Conservation (phyloP, 495 filamentous ascomycete species). For the Penicilliopsis zonata region DNA sequence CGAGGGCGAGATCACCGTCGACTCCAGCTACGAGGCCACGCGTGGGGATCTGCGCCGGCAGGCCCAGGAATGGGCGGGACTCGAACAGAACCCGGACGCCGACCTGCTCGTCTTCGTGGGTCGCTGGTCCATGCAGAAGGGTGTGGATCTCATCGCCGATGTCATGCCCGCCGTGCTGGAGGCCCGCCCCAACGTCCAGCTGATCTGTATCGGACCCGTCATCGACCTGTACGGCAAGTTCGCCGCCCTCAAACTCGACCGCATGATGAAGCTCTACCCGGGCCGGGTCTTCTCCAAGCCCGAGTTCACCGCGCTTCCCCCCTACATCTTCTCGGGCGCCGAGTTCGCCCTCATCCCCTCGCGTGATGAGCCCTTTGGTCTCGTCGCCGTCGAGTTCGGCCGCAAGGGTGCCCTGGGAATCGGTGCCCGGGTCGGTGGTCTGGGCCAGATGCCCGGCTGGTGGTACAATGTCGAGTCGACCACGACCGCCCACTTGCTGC, state of each 20-base stretch:
- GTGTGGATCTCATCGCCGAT: slow-evolving; percentile 67
- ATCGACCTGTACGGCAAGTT: slow-evolving; percentile 75
- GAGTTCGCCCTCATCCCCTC: slow-evolving; percentile 73
- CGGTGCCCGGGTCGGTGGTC: slow-evolving; percentile 52
- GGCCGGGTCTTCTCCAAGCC: slow-evolving; percentile 66
- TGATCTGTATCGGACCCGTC: slow-evolving; percentile 61
- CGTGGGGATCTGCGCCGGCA: slow-evolving; percentile 48
- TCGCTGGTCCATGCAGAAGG: slow-evolving; percentile 71
- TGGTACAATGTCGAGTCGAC: slow-evolving; percentile 60
- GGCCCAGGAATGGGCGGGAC: slow-evolving; percentile 67
- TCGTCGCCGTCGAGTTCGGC: slow-evolving; percentile 75
- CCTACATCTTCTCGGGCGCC: slow-evolving; percentile 66
- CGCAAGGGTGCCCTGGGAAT: slow-evolving; percentile 68
- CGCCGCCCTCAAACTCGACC: slow-evolving; percentile 58
- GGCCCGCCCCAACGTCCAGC: slow-evolving; percentile 49
- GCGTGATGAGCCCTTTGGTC: slow-evolving; percentile 68
- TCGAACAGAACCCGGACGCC: slow-evolving; percentile 51
- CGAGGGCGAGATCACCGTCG: slow-evolving; percentile 40
- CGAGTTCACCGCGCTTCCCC: slow-evolving; percentile 62
- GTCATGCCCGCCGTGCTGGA: slow-evolving; percentile 64
- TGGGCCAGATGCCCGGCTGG: slow-evolving; percentile 75
- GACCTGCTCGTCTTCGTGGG: slow-evolving; percentile 72
- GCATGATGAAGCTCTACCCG: slow-evolving; percentile 65
- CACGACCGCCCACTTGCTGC: slow-evolving; percentile 54
- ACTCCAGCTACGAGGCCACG: slow-evolving; percentile 43